A percentile compares a stretch with the other conserved stretches of the same genome.
phyloP scores from a whole-genome alignment of 306 rosid species.

The Cyclanthera cordifolia region DNA sequence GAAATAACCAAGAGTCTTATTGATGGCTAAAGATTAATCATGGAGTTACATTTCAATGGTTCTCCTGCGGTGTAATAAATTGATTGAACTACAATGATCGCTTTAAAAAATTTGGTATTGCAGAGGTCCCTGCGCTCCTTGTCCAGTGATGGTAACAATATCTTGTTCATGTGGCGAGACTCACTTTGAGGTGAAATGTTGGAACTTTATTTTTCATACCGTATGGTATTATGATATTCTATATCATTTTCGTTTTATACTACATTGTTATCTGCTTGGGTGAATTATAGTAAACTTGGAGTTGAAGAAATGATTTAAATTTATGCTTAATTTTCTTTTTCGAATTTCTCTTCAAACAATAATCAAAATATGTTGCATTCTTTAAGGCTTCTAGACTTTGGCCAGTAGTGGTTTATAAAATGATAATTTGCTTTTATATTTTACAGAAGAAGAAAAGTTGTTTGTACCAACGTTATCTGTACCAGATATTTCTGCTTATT shows the following conservation, averaged over 20 bases:
- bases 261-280: conserved; percentile 2
- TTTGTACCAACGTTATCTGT: not conserved
- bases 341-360: not conserved
- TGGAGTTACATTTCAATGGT: not conserved
- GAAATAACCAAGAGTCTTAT: not conserved
- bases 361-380: not conserved
- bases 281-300: not conserved
- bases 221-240: not conserved
- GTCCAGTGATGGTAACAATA: conserved; percentile 90
- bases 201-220: not conserved
- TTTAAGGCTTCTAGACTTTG: not conserved
- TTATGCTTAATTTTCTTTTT: not conserved
- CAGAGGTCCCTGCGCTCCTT: conserved; percentile 98
- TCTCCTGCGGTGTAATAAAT: not conserved
- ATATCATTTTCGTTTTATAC: not conserved
- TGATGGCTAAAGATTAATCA: not conserved
- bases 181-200: conserved; percentile 68
- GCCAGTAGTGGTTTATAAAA: not conserved
- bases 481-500: not conserved
- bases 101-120: conserved; percentile 24
- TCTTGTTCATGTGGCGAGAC: conserved; percentile 86
- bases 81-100: not conserved
- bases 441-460: not conserved
- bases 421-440: not conserved
- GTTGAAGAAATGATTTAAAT: not conserved